phyloP scores from a whole-genome alignment of 108 stramenopile species.

The Aurantiochytrium sp. region DNA sequence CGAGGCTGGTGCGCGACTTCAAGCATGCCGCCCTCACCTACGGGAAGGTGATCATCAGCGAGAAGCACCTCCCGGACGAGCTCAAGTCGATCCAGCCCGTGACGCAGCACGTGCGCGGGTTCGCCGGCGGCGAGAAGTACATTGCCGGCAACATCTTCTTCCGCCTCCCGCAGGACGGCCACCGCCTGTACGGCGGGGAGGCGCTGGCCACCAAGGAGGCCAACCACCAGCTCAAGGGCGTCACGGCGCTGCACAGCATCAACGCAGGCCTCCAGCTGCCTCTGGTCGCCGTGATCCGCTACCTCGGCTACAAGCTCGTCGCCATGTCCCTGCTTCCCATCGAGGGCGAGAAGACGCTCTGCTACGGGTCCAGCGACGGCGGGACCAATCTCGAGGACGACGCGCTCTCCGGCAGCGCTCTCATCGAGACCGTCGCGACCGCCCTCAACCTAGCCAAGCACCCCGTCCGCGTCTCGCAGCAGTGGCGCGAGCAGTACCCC shows the following conservation, averaged over 20 bases:
- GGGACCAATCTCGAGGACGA: neutral
- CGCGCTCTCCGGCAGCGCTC: neutral
- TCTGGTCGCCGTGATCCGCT: neutral
- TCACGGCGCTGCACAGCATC: neutral
- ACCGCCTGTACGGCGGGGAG: neutral
- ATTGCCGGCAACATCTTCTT: constrained; percentile 19
- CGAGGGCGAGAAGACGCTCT: neutral
- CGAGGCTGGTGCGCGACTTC: neutral
- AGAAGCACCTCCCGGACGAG: constrained; percentile 3
- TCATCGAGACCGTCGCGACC: neutral
- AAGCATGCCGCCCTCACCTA: neutral
- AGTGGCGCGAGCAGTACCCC: neutral
- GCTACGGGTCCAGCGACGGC: constrained; percentile 2
- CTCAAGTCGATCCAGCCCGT: neutral
- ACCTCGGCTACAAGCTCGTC: constrained; percentile 18
- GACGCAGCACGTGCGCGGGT: neutral
- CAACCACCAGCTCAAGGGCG: constrained; percentile 10
- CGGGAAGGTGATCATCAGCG: constrained; percentile 1
- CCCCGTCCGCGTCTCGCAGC: neutral
- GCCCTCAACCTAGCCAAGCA: neutral
- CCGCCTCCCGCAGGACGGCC: neutral
- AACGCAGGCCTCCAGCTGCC: neutral
- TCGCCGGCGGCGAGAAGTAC: constrained; percentile 23
- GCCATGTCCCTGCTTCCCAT: constrained; percentile 14
- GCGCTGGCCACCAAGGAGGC: constrained; percentile 15